Base-by-base conservation (phyloP, 1,139 yeast genomes). In the Scheffersomyces titani region DNA sequence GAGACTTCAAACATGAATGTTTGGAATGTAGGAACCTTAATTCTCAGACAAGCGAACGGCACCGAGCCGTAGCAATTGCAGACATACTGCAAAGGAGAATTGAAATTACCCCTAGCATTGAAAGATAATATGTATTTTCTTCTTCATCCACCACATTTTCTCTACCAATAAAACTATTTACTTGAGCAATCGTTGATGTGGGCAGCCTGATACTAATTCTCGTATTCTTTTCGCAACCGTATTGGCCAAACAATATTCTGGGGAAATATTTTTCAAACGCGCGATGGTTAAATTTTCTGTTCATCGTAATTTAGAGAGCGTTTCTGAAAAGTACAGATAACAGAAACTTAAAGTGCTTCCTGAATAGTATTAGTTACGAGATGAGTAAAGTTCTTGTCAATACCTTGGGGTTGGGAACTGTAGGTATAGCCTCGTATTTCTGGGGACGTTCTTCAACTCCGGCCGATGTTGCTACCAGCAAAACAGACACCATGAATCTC, bases 371-470 rank as follows among this genome's bases (percentile, higher is more conserved):
- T 30, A 3, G 40, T 30, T 30, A 7, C 16, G 22, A 46, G 24
- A 77, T 77, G 81, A 66, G 76, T 46, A 77, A 76, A 60, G 56
- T 72, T 22, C 54, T 74, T 53, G 57, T 69, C 48, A 71, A 70
- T 53, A 63, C 78, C 11, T 52, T 73, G 44, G 81, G 81, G 1
- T 57, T 76, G 47, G 78, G 81, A 13, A 65, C 76, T 44, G 69
- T 77, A 6, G 83, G 83, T 7, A 61, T 79, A 48, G 82, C 76
- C 20, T 76, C 81, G 3, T 80, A 68, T 60, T 78, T 79, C 63
- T 77, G 81, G 79, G 83, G 82, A 45, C 68, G 69, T 47, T 70
- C 77, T 18, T 63, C 63, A 19, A 59, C 69, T 4, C 64, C 66
- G 5, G 44, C 65, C 11, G 45, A 63, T 36, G 55, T 51, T 2